Base-by-base conservation (phyloP, 1,284 basidiomycete species). In the Leccinum subfulvum region DNA sequence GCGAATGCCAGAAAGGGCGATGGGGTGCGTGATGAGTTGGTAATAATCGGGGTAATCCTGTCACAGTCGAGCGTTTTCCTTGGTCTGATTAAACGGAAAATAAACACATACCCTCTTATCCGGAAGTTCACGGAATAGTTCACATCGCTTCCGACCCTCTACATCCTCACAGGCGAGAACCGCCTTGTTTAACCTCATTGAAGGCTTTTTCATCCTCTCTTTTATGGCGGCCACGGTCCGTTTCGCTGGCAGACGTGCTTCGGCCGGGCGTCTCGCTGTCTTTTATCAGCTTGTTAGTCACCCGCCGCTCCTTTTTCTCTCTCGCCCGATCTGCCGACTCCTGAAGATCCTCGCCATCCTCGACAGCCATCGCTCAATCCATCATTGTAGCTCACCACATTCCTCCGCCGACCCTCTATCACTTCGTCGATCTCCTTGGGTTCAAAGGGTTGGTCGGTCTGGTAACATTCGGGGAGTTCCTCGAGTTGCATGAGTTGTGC, bases 41-140 rank as follows among this genome's bases (percentile, higher is more conserved):
- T 95, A 95, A 76, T 98, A 98, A 72, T 97, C 94, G 7, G 95
- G 94, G 73, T 97, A 98, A 66, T 92, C 88, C 85, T 91, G 70
- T 54, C 44, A 68, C 58, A 64, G 23, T 41, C 58, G 8, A 14
- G 14, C 62, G 18, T 60, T 54, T 18, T 58, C 30, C 26, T 28
- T 56, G 28, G 23, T 26, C 55, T 47, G 2, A 10, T 57, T 53
- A n/a, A 44, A 26, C 49, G n/a, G 58, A 55, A 61, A 11, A 26
- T 41, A 0, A 3, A 13, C 47, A 55, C 41, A 33, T 71, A 90
- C 89, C 74, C 85, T 82, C 75, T 82, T 87, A 74, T 91, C 88
- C 13, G 93, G 93, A 13, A 90, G 81, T 62, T 93, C 87, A 68
- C 87, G 82, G 83, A 96, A 95, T 62, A 94, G 84, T 63, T 91